Base-by-base conservation (phyloP, 495 filamentous ascomycete species). In the Penicillium macrosclerotiorum region DNA sequence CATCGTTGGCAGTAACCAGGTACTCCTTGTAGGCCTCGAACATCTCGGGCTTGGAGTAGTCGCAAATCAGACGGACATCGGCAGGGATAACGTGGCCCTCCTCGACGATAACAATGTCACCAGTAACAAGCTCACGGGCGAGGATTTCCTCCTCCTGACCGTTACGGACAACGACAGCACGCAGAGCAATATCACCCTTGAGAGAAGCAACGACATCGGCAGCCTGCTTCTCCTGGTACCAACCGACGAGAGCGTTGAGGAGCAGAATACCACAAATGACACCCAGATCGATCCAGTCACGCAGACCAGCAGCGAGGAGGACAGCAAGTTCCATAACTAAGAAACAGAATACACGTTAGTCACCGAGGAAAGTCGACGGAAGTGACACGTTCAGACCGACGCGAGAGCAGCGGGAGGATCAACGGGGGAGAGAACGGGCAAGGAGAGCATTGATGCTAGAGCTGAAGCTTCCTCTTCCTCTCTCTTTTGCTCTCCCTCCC, bases 221-320 rank as follows among this genome's bases (percentile, higher is more conserved):
- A 49, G 87, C 87, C 71, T 89, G 85, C 71, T 89, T 90, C 67
- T 91, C 87, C 65, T 91, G 86, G 66, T 90, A 91, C 80, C 85
- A 91, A 72, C 86, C 86, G 62, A 89, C 86, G 41, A 75, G 60
- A 45, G 87, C 87, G 72, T 91, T 91, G 46, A 91, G 82, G 56
- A 84, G 55, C 25, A 91, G 72, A 67, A 91, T 91, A 76, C 82
- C 87, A 58, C 85, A 83, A 67, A 90, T 90, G 62, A 90, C 85
- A 78, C 86, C 86, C 46, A 89, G 79, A 78, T 90, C 86, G 52
- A 90, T 83, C 84, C 85, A 90, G 71, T 88, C 85, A 60, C 78
- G 79, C 49, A 90, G 80, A 78, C 86, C 86, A 59, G 85, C 84
- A 62, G 87, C 84, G 50, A 91, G 69, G 19, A 89, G 64, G 53